Base-by-base conservation (phyloP, 768 basidiomycete species). In the Tricholoma terreum region DNA sequence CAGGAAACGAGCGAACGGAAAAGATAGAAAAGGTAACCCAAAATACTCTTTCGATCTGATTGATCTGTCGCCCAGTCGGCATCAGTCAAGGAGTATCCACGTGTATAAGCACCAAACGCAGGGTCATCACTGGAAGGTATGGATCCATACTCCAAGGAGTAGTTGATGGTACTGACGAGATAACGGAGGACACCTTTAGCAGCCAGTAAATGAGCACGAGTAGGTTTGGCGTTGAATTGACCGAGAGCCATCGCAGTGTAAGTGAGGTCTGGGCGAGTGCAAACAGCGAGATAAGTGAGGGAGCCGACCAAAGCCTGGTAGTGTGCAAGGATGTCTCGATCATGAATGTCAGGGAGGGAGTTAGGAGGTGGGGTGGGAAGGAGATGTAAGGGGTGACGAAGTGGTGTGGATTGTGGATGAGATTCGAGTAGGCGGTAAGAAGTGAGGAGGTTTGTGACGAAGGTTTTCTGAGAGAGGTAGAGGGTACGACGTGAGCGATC, bases 21-120 rank as follows among this genome's bases (percentile, higher is more conserved):
- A n/a, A n/a, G n/a, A n/a, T n/a, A n/a, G n/a, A 75, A 76, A 10
- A 66, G 62, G 58, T 73, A 77, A 1, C 74, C 76, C 1, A 73
- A 69, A 9, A 71, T 69, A 7, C 73, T 73, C 8, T 62, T 52
- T 10, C 73, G 58, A 54, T 72, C 60, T 8, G 58, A 57, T 1
- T 55, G 60, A 27, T 69, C 63, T 9, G 59, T 59, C 0, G 66
- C 75, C 68, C 70, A 74, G 50, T 76, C 75, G 0, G 74, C 64
- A 63, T 77, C 71, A 0, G 64, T 55, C 38, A 65, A 66, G 0
- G 55, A 63, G 12, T 49, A 53, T 42, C 1, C n/a, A n/a, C n/a
- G n/a, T n/a, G n/a, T n/a, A n/a, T n/a, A n/a, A n/a, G n/a, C n/a
- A n/a, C n/a, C n/a, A n/a, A n/a, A n/a, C n/a, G n/a, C n/a, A n/a